A percentile compares a stretch with the other conserved stretches of the same genome.
Conservation (phyloP, 352 stramenopile species). For the Globisporangium acanthophoron region DNA sequence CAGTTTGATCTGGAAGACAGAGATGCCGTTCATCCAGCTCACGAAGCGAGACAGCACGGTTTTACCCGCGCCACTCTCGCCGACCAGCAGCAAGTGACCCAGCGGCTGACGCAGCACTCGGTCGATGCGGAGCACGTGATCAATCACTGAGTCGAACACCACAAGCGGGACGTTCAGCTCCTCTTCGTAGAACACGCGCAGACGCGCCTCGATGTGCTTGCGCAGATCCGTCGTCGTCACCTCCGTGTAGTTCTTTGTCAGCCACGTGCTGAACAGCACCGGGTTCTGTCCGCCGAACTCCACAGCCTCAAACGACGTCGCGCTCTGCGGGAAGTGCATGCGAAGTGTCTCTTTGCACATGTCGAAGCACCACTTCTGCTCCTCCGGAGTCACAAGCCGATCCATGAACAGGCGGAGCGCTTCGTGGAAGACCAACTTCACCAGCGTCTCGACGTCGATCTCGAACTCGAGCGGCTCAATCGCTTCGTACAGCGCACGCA, state of each 20-base stretch:
- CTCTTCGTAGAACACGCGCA: slow-evolving; percentile 99
- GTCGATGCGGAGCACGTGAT: slow-evolving; percentile 98
- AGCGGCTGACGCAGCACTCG: slow-evolving; percentile 97
- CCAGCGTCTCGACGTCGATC: slow-evolving; percentile 93
- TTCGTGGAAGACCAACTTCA: slow-evolving; percentile 98
- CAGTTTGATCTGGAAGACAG: slow-evolving; percentile 99
- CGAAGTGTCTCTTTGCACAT: slow-evolving; percentile 80
- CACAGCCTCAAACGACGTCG: slow-evolving; percentile 61
- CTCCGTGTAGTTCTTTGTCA: slow-evolving; percentile 96
- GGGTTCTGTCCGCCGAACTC: slow-evolving; percentile 84
- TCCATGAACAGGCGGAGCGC: slow-evolving; percentile 98
- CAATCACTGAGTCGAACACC: slow-evolving; percentile 99
- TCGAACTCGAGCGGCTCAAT: slow-evolving; percentile 95
- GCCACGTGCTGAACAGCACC: slow-evolving; percentile 98
- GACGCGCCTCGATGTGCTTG: slow-evolving; percentile 94
- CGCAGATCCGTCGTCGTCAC: slow-evolving; percentile 91
- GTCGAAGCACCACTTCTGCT: slow-evolving; percentile 95
- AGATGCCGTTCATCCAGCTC: slow-evolving; percentile 99
- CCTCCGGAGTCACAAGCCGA: slow-evolving; percentile 94
- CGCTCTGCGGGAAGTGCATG: slow-evolving; percentile 80
- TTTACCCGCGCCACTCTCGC: slow-evolving; percentile 98
- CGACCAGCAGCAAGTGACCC: slow-evolving; percentile 97
- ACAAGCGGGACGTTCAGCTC: slow-evolving; percentile 99
- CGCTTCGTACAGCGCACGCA: slow-evolving; percentile 98
- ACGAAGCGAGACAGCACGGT: slow-evolving; percentile 99